Percentiles rank a stretch among this genome's conserved stretches.
These are phyloP conservation scores for Nakazawaea ernobii DNA, from an alignment of 805 yeast species.

Conservation along the genomic window DNA sequence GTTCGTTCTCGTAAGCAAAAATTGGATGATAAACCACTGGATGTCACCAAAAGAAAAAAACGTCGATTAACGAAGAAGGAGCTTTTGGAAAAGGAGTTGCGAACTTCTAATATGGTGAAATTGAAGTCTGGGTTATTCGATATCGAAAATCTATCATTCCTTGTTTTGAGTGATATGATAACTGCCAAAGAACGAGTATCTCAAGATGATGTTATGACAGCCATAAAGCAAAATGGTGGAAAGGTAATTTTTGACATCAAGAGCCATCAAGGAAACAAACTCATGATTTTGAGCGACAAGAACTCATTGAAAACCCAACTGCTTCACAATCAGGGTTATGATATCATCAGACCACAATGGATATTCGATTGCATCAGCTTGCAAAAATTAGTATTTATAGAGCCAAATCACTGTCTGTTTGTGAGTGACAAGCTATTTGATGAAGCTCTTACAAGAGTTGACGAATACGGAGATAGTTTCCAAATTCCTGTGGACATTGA, in stretches of 20 bases:
- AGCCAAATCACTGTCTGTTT: slow-evolving; percentile 51
- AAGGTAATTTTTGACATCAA: slow-evolving; percentile 30
- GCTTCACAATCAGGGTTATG: slow-evolving; percentile 43
- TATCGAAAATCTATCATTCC: slow-evolving; percentile 33
- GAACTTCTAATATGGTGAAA: slow-evolving; percentile 9
- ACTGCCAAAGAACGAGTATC: slow-evolving; percentile 21
- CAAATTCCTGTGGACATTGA: slow-evolving; percentile 25
- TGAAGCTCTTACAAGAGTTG: slow-evolving; percentile 34
- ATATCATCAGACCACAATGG: slow-evolving; percentile 68
- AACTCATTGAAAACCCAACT: slow-evolving; percentile 32
- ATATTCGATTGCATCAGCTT: slow-evolving; percentile 55
- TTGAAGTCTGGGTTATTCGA: slow-evolving; percentile 29
- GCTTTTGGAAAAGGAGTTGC: slow-evolving; percentile 13
- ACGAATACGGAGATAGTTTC: slow-evolving; percentile 61
- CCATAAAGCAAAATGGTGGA: slow-evolving; percentile 49
- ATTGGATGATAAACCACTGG: slow-evolving; percentile 18
- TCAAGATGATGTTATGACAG: slow-evolving; percentile 28
- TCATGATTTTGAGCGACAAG: slow-evolving; percentile 32
- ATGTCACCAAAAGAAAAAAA: slow-evolving; percentile 24
- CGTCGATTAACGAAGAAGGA: slow-evolving; percentile 15
- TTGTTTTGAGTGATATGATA: slow-evolving; percentile 46
- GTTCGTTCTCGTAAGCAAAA: slow-evolving; percentile 2
- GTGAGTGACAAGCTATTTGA: slow-evolving; percentile 27
- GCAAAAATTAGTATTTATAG: slow-evolving; percentile 41
- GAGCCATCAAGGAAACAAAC: slow-evolving; percentile 13